phyloP scores from a whole-genome alignment of 768 basidiomycete species.

The Peribolospora baueri region DNA sequence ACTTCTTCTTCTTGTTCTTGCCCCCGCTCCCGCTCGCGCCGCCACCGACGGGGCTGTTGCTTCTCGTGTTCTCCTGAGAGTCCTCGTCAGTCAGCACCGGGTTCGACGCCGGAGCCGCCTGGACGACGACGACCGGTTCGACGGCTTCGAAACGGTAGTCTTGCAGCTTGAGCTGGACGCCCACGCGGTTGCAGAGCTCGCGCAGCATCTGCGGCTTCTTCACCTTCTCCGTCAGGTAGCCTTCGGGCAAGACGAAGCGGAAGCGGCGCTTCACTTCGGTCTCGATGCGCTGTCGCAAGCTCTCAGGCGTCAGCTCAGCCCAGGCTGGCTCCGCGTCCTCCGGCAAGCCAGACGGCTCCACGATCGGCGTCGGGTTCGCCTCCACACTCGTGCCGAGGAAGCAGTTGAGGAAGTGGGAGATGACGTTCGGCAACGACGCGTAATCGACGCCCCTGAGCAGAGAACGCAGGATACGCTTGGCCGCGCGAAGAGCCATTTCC shows the following conservation, averaged over 20 bases:
- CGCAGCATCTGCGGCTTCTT: slow-evolving; percentile 20
- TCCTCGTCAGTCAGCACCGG: not conserved
- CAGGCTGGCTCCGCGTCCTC: slow-evolving; percentile 13
- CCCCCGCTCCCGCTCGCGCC: not conserved
- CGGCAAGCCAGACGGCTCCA: slow-evolving; percentile 16
- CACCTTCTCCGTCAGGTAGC: slow-evolving; percentile 14
- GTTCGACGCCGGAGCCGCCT: slow-evolving; percentile 1
- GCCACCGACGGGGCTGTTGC: not conserved
- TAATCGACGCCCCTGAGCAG: slow-evolving; percentile 15
- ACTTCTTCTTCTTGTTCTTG: slow-evolving; percentile 12
- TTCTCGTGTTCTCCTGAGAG: slow-evolving; percentile 6
- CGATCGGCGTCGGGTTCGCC: slow-evolving; percentile 16
- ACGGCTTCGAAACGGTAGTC: slow-evolving; percentile 18
- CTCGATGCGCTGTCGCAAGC: slow-evolving; percentile 16
- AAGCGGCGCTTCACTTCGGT: slow-evolving; percentile 18
- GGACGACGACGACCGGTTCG: not conserved
- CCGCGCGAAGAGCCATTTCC: slow-evolving; percentile 24
- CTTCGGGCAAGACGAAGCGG: slow-evolving; percentile 18
- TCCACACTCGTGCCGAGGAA: slow-evolving; percentile 19
- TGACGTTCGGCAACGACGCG: slow-evolving; percentile 12
- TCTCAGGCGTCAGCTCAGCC: slow-evolving; percentile 19
- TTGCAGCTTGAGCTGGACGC: slow-evolving; percentile 21
- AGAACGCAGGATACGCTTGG: slow-evolving; percentile 22
- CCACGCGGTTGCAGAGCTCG: slow-evolving; percentile 21
- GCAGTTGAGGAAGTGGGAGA: slow-evolving; percentile 27